A percentile compares a stretch with the other conserved stretches of the same genome.
Conservation (phyloP, 2,329 filamentous ascomycete species). For the Akanthomyces uredinophilus region DNA sequence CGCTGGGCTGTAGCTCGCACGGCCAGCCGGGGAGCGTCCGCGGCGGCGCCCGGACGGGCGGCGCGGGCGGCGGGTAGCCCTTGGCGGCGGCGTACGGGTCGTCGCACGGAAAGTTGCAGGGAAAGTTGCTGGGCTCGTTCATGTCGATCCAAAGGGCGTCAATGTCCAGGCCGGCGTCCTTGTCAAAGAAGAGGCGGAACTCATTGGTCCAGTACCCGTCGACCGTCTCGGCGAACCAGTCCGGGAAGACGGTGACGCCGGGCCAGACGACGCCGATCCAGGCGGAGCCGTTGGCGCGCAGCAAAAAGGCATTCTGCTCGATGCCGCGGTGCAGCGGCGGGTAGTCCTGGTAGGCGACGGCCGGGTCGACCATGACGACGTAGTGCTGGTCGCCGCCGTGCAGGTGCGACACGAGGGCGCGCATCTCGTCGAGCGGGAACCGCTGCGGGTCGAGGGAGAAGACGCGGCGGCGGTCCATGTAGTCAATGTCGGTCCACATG, state of each 20-base stretch:
- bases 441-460: slow-evolving; percentile 62
- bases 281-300: slow-evolving; percentile 45
- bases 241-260: slow-evolving; percentile 65
- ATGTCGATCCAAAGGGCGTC: slow-evolving; percentile 74
- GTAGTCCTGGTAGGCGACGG: slow-evolving; percentile 53
- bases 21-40: slow-evolving; percentile 56
- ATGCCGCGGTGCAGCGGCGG: slow-evolving; percentile 38
- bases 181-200: slow-evolving; percentile 59
- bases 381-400: slow-evolving; percentile 65
- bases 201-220: slow-evolving; percentile 62
- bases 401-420: slow-evolving; percentile 59
- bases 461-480: slow-evolving; percentile 34
- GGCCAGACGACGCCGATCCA: slow-evolving; percentile 70
- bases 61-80: slow-evolving; percentile 55
- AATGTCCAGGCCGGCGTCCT: slow-evolving; percentile 62
- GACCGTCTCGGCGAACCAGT: slow-evolving; percentile 67
- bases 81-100: slow-evolving; percentile 42
- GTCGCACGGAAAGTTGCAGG: slow-evolving; percentile 44
- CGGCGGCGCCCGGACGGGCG: slow-evolving; percentile 58
- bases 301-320: slow-evolving; percentile 41
- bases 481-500: slow-evolving; percentile 41
- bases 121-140: slow-evolving; percentile 39
- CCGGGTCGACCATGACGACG: slow-evolving; percentile 74
- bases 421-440: slow-evolving; percentile 58
- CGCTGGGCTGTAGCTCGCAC: slow-evolving; percentile 58